phyloP scores from a whole-genome alignment of 768 basidiomycete genomes.

The Boletus rufocinnamomeus region DNA sequence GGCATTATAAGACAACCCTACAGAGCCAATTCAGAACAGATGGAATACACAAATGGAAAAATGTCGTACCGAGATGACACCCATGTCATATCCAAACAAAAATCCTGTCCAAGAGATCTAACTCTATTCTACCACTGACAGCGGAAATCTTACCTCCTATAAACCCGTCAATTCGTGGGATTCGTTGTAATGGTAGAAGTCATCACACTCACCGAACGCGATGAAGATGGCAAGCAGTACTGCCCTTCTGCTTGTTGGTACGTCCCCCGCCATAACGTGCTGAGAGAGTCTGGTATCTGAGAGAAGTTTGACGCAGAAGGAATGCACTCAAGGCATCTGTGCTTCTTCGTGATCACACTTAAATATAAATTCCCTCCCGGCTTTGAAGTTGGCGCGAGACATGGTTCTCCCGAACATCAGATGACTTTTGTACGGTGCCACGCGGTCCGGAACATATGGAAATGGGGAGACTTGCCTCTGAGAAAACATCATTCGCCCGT shows the following conservation, averaged over 20 bases:
- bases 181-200: not conserved
- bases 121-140: not conserved
- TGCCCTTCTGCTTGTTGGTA: constrained; percentile 64
- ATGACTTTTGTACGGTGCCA: constrained; percentile 12
- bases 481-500: not conserved
- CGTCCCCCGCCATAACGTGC: constrained; percentile 39
- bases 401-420: constrained; percentile 14
- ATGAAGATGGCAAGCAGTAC: constrained; percentile 69
- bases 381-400: not conserved
- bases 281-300: not conserved
- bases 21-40: not conserved
- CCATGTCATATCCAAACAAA: constrained; percentile 75
- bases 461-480: not conserved
- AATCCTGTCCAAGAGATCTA: constrained; percentile 42
- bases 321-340: not conserved
- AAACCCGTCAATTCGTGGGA: not conserved
- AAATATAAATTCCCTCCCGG: constrained; percentile 11
- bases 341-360: not conserved
- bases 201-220: constrained; percentile 58
- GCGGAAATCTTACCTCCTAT: constrained; percentile 24
- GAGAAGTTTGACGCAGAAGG: not conserved
- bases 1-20: constrained; percentile 81
- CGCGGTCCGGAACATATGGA: constrained; percentile 9
- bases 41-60: not conserved
- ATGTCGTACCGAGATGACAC: constrained; percentile 64